These are phyloP conservation scores for Cucumis cinereus DNA, from an alignment of 306 rosid genomes.

Conservation along the genomic window DNA sequence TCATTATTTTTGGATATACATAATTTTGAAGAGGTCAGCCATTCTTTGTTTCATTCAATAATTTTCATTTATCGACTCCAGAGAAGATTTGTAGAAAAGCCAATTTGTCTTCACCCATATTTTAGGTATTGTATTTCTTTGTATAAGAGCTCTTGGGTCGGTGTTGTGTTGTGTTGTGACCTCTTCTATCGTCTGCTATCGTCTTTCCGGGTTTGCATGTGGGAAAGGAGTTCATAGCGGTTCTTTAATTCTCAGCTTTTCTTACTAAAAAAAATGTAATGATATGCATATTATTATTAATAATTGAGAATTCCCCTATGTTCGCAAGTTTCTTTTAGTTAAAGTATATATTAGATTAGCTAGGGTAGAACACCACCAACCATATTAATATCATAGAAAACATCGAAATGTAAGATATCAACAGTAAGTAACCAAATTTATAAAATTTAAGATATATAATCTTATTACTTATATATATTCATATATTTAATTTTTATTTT, in stretches of 20 bases:
- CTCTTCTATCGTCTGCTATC: background rate
- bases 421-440: too few species aligned
- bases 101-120: background rate
- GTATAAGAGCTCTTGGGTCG: background rate
- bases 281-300: background rate
- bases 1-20: background rate
- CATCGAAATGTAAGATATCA: too few species aligned
- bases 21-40: background rate
- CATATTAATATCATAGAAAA: too few species aligned
- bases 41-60: conserved; percentile 4
- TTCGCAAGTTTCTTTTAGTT: too few species aligned
- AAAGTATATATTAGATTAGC: too few species aligned
- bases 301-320: background rate
- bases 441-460: too few species aligned
- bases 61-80: background rate
- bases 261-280: background rate
- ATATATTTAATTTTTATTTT: too few species aligned
- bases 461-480: too few species aligned
- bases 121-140: background rate
- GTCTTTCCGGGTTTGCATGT: background rate
- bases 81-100: background rate
- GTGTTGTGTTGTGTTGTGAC: background rate
- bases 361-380: too few species aligned
- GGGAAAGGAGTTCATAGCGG: background rate
- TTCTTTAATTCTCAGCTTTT: background rate